These are phyloP conservation scores for Heterobasidion parviporum DNA, from an alignment of 1,284 basidiomycete genomes.

Conservation along the genomic window DNA sequence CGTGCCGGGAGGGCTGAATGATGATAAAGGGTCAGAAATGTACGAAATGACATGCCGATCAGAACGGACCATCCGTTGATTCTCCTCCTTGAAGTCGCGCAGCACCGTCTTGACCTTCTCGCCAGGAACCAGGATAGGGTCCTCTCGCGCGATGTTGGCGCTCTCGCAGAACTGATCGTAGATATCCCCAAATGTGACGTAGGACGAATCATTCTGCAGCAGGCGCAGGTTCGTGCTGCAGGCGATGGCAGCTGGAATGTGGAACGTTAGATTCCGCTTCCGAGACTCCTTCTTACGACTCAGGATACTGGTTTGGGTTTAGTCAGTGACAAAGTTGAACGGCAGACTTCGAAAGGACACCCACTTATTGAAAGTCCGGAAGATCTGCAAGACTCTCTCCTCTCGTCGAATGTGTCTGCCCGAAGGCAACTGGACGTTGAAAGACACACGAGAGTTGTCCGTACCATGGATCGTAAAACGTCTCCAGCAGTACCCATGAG, in stretches of 20 bases:
- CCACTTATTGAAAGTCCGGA: conserved; percentile 89
- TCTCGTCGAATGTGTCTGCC: conserved; percentile 87
- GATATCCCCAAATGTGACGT: conserved; percentile 89
- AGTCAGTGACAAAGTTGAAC: conserved; percentile 7
- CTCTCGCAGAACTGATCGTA: conserved; percentile 86
- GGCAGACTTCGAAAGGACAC: conserved; percentile 14
- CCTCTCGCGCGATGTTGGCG: conserved; percentile 77
- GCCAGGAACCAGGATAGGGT: conserved; percentile 77
- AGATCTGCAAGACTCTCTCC: conserved; percentile 87
- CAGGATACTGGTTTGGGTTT: conserved; percentile 50
- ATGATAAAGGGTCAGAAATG: background rate
- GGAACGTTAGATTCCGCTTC: conserved; percentile 88
- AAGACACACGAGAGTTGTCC: conserved; percentile 84
- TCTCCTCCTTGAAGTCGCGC: conserved; percentile 46
- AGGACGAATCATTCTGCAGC: conserved; percentile 88
- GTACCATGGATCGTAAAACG: conserved; percentile 90
- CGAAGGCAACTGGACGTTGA: conserved; percentile 88
- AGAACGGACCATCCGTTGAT: conserved; percentile 38
- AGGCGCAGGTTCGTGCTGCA: conserved; percentile 82
- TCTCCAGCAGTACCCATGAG: conserved; percentile 83
- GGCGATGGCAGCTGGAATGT: conserved; percentile 83
- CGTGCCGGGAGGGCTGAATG: conserved; percentile 50
- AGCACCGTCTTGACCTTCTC: conserved; percentile 76
- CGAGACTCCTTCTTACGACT: conserved; percentile 87
- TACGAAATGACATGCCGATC: background rate